Evolutionary conservation across 306 rosid species (phyloP).

Genomic region (Luffa acutangula): DNA sequence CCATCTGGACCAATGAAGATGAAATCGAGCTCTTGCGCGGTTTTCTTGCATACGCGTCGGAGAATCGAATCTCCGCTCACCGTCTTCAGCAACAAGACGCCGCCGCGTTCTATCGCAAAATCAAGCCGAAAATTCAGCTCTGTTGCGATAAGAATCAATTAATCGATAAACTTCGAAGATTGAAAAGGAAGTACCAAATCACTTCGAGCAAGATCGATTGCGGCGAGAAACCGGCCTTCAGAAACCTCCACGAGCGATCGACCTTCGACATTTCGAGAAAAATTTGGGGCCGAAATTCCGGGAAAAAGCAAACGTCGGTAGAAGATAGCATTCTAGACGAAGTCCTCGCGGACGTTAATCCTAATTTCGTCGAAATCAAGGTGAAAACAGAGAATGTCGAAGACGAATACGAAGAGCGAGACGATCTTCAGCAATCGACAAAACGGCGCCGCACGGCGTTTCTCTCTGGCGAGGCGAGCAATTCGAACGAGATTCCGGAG

Average conservation of each 20-base stretch:
- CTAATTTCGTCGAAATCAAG: background rate
- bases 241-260: background rate
- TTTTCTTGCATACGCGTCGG: background rate
- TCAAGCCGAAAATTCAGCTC: constrained; percentile 1
- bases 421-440: background rate
- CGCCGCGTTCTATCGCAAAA: background rate
- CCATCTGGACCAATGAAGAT: constrained; percentile 1
- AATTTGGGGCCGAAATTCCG: constrained; percentile 3
- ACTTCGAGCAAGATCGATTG: background rate
- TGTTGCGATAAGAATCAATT: constrained; percentile 7
- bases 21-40: constrained; percentile 9
- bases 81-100: constrained; percentile 3
- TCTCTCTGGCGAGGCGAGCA: background rate
- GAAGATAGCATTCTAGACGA: background rate
- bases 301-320: background rate
- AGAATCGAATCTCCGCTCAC: background rate
- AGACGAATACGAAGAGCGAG: background rate
- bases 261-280: constrained; percentile 2
- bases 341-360: background rate
- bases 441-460: background rate
- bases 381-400: background rate
- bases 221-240: background rate
- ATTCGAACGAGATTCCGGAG: background rate
- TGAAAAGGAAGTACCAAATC: constrained; percentile 8
- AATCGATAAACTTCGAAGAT: constrained; percentile 8